Conservation (phyloP, 306 rosid species). For the Trichosanthes truncata region DNA sequence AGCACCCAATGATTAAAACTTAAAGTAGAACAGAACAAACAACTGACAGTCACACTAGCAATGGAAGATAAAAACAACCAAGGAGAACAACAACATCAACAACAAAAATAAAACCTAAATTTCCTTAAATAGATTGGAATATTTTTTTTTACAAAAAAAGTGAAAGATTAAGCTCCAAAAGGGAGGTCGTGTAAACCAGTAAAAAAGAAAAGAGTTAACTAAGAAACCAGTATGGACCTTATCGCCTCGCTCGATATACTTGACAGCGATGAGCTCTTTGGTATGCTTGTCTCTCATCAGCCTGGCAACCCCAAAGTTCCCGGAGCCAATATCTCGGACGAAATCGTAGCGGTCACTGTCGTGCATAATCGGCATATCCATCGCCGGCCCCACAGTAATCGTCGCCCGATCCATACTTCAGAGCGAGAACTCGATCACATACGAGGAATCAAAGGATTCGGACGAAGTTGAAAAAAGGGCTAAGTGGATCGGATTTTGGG, state of each 20-base stretch:
- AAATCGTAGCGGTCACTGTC: conserved; percentile 84
- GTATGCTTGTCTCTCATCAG: conserved; percentile 80
- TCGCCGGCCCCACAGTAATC: conserved; percentile 55
- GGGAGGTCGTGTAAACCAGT: not conserved
- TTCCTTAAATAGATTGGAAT: conserved; percentile 7
- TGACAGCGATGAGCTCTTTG: conserved; percentile 81
- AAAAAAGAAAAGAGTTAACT: not conserved
- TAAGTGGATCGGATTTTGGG: not conserved
- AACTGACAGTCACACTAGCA: not conserved
- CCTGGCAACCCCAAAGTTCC: conserved; percentile 87
- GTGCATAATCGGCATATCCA: conserved; percentile 90
- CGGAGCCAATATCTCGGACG: conserved; percentile 79
- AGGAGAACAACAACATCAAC: not conserved
- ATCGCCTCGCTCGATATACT: conserved; percentile 84
- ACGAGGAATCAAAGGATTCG: not conserved
- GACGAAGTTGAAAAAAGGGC: not conserved
- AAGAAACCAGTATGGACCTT: conserved; percentile 40
- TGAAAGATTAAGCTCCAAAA: conserved; percentile 6
- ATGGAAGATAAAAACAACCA: not conserved
- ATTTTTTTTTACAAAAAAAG: not conserved
- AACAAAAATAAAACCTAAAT: not conserved
- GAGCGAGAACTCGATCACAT: conserved; percentile 27
- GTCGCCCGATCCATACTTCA: conserved; percentile 59
- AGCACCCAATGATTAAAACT: not conserved
- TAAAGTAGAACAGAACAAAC: conserved; percentile 4